A percentile compares a stretch with the other conserved stretches of the same genome.
Evolutionary conservation across 768 basidiomycete genomes (phyloP).

Genomic region (Serpula lacrymans): DNA sequence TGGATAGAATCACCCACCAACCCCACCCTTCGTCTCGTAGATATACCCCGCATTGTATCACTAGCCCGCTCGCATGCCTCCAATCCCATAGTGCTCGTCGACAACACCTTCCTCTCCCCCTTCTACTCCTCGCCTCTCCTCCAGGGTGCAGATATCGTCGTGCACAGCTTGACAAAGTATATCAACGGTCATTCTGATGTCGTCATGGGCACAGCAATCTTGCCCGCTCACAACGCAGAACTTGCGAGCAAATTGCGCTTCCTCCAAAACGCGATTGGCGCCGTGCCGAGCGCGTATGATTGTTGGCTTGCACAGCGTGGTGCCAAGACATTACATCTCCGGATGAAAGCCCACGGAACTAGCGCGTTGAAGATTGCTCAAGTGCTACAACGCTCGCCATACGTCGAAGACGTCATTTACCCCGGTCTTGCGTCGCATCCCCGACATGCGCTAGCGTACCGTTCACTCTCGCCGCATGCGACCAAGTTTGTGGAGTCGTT

Average conservation of each 20-base stretch:
- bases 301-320: constrained; percentile 89
- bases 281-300: constrained; percentile 83
- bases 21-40: constrained; percentile 85
- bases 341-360: constrained; percentile 82
- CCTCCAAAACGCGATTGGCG: constrained; percentile 87
- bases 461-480: constrained; percentile 66
- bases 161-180: constrained; percentile 88
- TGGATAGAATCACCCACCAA: constrained; percentile 98
- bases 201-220: constrained; percentile 80
- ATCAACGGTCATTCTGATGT: constrained; percentile 94
- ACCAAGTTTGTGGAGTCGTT: constrained; percentile 52
- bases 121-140: constrained; percentile 88
- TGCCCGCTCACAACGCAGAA: constrained; percentile 50
- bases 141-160: constrained; percentile 79
- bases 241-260: constrained; percentile 66
- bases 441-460: constrained; percentile 60
- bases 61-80: constrained; percentile 63
- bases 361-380: constrained; percentile 78
- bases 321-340: constrained; percentile 84
- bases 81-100: constrained; percentile 78
- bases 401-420: constrained; percentile 83
- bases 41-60: constrained; percentile 66
- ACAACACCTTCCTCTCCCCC: constrained; percentile 93
- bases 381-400: constrained; percentile 48
- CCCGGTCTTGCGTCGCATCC: constrained; percentile 74